phyloP scores from a whole-genome alignment of 306 rosid genomes.

The cucumber (Cucumis sativus) region DNA sequence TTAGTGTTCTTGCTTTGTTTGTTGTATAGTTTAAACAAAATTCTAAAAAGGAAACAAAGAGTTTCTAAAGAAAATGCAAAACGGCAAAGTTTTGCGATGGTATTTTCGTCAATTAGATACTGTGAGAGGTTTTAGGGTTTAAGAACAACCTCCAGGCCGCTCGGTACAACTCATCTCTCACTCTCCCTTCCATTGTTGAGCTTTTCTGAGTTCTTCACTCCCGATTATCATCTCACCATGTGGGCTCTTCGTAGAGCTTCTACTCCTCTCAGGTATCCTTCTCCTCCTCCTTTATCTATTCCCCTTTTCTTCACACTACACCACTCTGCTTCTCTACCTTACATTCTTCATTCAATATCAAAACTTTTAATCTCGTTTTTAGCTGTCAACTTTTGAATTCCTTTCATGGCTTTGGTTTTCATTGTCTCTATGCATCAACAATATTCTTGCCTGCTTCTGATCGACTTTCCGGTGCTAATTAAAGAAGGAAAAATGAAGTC shows the following conservation, averaged over 20 bases:
- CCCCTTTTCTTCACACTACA: background rate
- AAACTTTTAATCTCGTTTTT: too few species aligned
- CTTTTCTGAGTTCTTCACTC: background rate
- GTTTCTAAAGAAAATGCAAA: too few species aligned
- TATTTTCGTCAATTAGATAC: too few species aligned
- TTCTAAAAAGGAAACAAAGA: too few species aligned
- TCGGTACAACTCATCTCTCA: background rate
- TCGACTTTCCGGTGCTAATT: background rate
- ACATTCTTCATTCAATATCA: background rate
- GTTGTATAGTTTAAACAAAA: too few species aligned
- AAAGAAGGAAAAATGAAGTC: background rate
- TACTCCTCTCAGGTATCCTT: slow-evolving; percentile 10
- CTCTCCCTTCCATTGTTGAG: background rate
- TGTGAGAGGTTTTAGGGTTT: too few species aligned
- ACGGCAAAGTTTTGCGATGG: too few species aligned
- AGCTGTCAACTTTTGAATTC: background rate
- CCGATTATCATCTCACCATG: background rate
- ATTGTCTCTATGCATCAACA: background rate
- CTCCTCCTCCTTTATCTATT: background rate
- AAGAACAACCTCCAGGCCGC: background rate
- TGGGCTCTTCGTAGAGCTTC: slow-evolving; percentile 10
- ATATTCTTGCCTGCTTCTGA: background rate
- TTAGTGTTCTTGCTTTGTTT: too few species aligned
- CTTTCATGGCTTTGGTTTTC: background rate
- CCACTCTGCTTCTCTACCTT: background rate